Evolutionary conservation across 169 alveolate genomes (phyloP), one percentile per base, ranked within the genome.

Genomic region (Plasmodium vivax): DNA sequence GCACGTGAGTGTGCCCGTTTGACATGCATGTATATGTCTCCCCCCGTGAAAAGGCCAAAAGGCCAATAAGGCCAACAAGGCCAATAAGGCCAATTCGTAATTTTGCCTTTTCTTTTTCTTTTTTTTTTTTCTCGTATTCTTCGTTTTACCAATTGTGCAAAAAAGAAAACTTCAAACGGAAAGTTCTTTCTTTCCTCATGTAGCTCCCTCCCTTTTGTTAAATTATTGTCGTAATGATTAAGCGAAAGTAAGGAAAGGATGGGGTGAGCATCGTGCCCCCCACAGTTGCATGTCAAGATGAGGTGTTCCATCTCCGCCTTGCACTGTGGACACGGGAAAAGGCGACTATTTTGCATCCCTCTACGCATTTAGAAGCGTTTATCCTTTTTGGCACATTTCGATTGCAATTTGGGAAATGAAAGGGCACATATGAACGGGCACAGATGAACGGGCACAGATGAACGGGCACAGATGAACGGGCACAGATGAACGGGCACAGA

Each of bases 331-430:
- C 45, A 32, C 62, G 45, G 51, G 14, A 77, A 36, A 77, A 79
- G 68, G 16, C 9, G 7, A 54, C 34, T 51, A 1, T 82, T 82
- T 82, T 54, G 51, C 38, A 6, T 14, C 3, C 27, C 47, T 3
- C 6, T 82, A 82, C 32, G 88, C 88, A 82, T 19, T 58, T 45
- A 82, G 73, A 82, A 54, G 77, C 88, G 54, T 36, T 51, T 82
- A 79, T 79, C 16, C 45, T n/a, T 16, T 38, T 79, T 79, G 16
- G n/a, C 23, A 23, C 9, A 12, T 41, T 79, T 79, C 27, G 47
- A 12, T 79, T 6, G 8, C 43, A 38, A 16, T 43, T 41, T 19
- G 30, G 45, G 14, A 45, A 43, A 79, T 41, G 62, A 19, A 79
- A 79, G 19, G 58, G 36, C 16, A 81, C 54, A 45, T 4, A 36